phyloP scores from a whole-genome alignment of 768 basidiomycete species.

The Crassisporium funariophilum region DNA sequence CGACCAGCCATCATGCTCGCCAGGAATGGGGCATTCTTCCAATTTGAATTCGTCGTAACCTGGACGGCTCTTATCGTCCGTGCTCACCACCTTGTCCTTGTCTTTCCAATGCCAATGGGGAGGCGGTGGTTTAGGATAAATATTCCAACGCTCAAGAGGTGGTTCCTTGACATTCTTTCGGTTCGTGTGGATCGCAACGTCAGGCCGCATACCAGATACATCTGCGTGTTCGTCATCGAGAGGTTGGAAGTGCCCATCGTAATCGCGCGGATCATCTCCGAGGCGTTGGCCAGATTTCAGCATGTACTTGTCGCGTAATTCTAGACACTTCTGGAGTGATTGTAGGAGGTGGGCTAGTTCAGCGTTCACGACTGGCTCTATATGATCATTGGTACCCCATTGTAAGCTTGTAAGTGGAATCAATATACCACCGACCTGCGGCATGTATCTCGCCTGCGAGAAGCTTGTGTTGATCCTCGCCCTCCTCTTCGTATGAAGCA shows the following conservation, averaged over 20 bases:
- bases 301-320: conserved; percentile 96
- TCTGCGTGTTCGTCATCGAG: conserved; percentile 63
- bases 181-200: conserved; percentile 29
- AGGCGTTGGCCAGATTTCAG: conserved; percentile 82
- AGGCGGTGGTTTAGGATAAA: conserved; percentile 91
- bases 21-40: conserved; percentile 75
- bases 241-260: conserved; percentile 78
- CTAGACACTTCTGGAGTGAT: conserved; percentile 81
- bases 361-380: conserved; percentile 37
- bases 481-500: conserved; percentile 38
- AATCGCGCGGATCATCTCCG: conserved; percentile 92
- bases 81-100: conserved; percentile 43
- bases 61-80: conserved; percentile 32
- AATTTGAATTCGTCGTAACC: conserved; percentile 63
- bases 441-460: conserved; percentile 32
- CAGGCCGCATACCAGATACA: conserved; percentile 68
- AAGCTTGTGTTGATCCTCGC: conserved; percentile 22
- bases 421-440: conserved; percentile 29
- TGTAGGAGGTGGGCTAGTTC: conserved; percentile 63
- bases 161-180: conserved; percentile 13
- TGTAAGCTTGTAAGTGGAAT: background rate
- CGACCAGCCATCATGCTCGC: conserved; percentile 53
- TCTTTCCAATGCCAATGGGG: conserved; percentile 94
- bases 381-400: conserved; percentile 4
- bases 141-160: conserved; percentile 71